Conservation (phyloP, 164 flowering plant genomes). For the Aristolochia fimbriata region DNA sequence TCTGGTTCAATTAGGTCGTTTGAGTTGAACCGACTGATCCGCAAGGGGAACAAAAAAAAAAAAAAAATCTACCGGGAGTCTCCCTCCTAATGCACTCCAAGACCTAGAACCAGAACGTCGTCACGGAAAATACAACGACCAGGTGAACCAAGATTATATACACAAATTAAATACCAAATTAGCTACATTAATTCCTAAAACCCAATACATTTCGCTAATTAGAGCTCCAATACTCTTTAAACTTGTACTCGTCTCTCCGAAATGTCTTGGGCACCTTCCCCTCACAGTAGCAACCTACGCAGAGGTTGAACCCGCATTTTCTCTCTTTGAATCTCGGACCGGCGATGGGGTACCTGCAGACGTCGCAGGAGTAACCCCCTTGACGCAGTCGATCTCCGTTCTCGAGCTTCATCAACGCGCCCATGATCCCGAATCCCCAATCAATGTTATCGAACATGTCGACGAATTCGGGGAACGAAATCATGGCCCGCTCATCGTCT, state of each 20-base stretch:
- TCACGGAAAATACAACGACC: not conserved
- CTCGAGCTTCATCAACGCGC: conserved; percentile 14
- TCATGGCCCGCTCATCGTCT: conserved; percentile 4
- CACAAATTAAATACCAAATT: not conserved
- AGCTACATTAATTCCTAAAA: not conserved
- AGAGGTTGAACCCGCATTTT: conserved; percentile 8
- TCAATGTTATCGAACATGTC: conserved; percentile 11
- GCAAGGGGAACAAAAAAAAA: no score
- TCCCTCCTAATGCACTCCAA: no score
- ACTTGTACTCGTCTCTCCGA: conserved; percentile 11
- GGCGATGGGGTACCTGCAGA: conserved; percentile 11
- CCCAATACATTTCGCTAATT: not conserved
- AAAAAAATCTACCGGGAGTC: no score
- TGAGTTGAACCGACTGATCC: no score
- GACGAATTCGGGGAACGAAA: conserved; percentile 14
- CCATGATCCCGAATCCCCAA: conserved; percentile 11
- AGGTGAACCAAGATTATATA: not conserved
- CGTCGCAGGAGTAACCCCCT: conserved; percentile 6
- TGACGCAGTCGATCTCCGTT: conserved; percentile 11
- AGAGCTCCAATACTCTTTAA: conserved; percentile 10
- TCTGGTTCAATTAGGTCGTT: no score
- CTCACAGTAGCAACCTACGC: conserved; percentile 10
- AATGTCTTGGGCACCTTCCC: conserved; percentile 11
- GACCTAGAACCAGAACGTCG: no score
- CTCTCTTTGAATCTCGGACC: conserved; percentile 16